Conservation (phyloP, 73 alveolate genomes). For the Paraurostyla sp. region DNA sequence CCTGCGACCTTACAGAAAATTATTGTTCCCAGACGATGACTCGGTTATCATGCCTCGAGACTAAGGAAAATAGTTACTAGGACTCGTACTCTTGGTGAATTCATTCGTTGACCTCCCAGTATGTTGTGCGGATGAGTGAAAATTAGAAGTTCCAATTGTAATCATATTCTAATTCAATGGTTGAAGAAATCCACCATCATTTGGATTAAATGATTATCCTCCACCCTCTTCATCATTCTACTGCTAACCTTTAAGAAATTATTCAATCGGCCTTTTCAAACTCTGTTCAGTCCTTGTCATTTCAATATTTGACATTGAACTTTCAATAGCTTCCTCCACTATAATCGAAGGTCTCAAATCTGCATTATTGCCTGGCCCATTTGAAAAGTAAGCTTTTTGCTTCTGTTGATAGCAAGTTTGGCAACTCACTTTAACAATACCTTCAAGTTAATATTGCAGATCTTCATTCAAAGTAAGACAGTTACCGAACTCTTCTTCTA, state of each 20-base stretch:
- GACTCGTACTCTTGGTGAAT: conserved; percentile 6
- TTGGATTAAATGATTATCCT: too few relatives aligned
- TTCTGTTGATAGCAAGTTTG: neutral
- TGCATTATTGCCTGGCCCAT: neutral
- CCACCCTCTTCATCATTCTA: too few relatives aligned
- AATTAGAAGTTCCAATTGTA: conserved; percentile 9
- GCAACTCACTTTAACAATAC: conserved; percentile 24
- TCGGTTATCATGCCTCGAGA: too few relatives aligned
- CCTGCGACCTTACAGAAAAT: conserved; percentile 7
- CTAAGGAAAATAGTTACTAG: too few relatives aligned
- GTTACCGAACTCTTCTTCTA: conserved; percentile 34
- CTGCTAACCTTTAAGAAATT: too few relatives aligned
- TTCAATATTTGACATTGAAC: conserved; percentile 36
- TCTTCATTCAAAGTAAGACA: conserved; percentile 5
- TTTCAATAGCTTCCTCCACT: conserved; percentile 24
- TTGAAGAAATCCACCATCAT: too few relatives aligned
- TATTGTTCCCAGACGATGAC: too few relatives aligned
- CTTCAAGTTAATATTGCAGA: conserved; percentile 11
- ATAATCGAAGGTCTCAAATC: conserved; percentile 7
- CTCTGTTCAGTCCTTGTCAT: conserved; percentile 31
- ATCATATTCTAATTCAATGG: neutral
- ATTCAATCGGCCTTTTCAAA: conserved; percentile 11
- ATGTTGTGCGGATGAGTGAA: conserved; percentile 15
- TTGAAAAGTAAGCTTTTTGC: neutral
- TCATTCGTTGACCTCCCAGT: conserved; percentile 25